Conservation (phyloP, 106 monocot genomes). For the Ottelia alismoides region DNA sequence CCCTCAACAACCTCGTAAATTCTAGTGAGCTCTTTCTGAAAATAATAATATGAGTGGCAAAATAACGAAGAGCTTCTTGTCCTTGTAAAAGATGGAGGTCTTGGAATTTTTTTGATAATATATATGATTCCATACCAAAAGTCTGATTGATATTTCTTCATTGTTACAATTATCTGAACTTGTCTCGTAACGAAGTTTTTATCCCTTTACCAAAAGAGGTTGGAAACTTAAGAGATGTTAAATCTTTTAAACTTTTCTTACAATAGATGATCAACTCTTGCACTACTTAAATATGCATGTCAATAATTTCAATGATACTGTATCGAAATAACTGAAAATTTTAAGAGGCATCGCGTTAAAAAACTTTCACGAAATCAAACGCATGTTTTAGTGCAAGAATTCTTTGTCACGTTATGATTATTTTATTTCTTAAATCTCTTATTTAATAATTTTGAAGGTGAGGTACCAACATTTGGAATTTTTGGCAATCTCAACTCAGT, state of each 20-base stretch:
- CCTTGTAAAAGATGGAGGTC: not conserved
- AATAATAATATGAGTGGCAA: constrained; percentile 1
- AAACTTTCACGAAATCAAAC: constrained; percentile 12
- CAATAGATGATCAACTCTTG: constrained; percentile 5
- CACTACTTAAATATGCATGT: constrained; percentile 1
- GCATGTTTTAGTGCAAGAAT: not conserved
- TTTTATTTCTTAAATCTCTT: constrained; percentile 10
- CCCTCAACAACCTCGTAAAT: constrained; percentile 5
- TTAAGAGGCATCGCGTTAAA: not conserved
- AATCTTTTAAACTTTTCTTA: not conserved
- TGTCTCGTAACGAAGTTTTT: constrained; percentile 3
- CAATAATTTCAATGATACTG: constrained; percentile 11
- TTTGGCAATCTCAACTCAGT: constrained; percentile 1
- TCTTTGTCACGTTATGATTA: not conserved
- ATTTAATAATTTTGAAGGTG: constrained; percentile 16
- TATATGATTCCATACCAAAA: not conserved
- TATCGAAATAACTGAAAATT: constrained; percentile 1
- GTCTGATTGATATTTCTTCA: not conserved
- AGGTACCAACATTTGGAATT: constrained; percentile 3
- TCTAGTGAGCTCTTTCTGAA: not conserved
- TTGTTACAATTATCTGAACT: constrained; percentile 1
- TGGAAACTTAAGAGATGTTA: not conserved
- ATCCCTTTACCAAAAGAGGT: constrained; percentile 5
- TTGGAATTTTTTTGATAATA: not conserved
- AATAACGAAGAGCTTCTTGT: not conserved